Conservation (phyloP, 495 filamentous ascomycete genomes). For the Ascodesmis nigricans region DNA sequence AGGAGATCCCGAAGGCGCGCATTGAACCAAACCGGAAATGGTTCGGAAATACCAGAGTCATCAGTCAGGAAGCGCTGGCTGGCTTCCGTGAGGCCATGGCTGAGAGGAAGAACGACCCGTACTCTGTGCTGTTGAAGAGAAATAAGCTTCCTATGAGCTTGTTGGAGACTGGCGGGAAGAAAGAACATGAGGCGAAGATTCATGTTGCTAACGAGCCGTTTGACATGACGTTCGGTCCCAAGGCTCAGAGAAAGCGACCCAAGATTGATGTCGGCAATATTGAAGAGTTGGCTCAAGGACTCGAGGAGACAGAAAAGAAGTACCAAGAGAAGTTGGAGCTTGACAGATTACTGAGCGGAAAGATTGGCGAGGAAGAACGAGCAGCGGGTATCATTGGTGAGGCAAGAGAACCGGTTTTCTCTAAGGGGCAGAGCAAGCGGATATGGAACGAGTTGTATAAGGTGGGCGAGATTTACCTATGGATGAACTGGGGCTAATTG, state of each 20-base stretch:
- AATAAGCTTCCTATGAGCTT: slow-evolving; percentile 71
- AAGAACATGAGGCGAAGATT: slow-evolving; percentile 88
- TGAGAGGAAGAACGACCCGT: slow-evolving; percentile 72
- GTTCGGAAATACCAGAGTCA: slow-evolving; percentile 53
- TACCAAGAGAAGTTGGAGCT: slow-evolving; percentile 63
- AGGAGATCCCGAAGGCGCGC: slow-evolving; percentile 54
- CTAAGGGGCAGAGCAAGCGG: slow-evolving; percentile 76
- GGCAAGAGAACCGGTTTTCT: slow-evolving; percentile 74
- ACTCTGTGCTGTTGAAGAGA: slow-evolving; percentile 72
- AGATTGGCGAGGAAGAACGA: slow-evolving; percentile 31
- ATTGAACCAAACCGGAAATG: slow-evolving; percentile 87
- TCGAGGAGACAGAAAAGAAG: slow-evolving; percentile 48
- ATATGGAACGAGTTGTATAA: slow-evolving; percentile 99
- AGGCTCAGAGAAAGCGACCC: slow-evolving; percentile 74
- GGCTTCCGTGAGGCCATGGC: slow-evolving; percentile 85
- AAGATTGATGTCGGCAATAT: slow-evolving; percentile 64
- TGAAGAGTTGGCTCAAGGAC: slow-evolving; percentile 61
- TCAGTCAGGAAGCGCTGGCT: slow-evolving; percentile 43
- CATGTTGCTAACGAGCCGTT: slow-evolving; percentile 70
- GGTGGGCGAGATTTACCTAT: slow-evolving; percentile 8
- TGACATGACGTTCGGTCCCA: slow-evolving; percentile 77
- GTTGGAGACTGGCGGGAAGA: slow-evolving; percentile 33
- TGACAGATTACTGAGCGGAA: slow-evolving; percentile 46
- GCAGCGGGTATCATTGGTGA: slow-evolving; percentile 37
- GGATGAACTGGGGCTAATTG: slow-evolving; percentile 1